Conservation (phyloP, 306 rosid genomes). For the Cicer arietinum region DNA sequence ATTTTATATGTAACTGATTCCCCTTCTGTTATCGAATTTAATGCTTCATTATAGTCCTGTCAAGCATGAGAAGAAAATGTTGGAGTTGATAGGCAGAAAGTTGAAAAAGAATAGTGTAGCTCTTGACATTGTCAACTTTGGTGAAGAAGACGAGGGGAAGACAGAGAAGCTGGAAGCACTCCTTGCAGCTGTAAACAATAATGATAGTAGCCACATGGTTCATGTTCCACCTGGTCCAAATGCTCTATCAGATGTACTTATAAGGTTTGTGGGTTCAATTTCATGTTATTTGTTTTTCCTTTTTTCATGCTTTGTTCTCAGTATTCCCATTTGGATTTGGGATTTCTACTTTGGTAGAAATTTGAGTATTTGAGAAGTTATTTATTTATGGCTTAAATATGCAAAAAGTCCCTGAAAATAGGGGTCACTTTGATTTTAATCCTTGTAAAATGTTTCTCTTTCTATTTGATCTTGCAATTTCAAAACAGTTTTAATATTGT, state of each 20-base stretch:
- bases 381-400: neutral
- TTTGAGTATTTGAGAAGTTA: slow-evolving; percentile 28
- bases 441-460: no score
- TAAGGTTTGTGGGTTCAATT: slow-evolving; percentile 57
- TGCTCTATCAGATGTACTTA: slow-evolving; percentile 56
- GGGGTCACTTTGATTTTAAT: no score
- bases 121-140: slow-evolving; percentile 86
- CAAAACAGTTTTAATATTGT: no score
- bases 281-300: neutral
- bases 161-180: slow-evolving; percentile 84
- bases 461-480: no score
- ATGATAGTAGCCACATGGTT: slow-evolving; percentile 66
- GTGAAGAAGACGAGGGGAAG: slow-evolving; percentile 93
- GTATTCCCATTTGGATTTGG: slow-evolving; percentile 28
- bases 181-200: slow-evolving; percentile 83
- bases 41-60: slow-evolving; percentile 60
- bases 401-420: no score
- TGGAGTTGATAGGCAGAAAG: slow-evolving; percentile 86
- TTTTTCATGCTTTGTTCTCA: neutral
- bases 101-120: slow-evolving; percentile 91
- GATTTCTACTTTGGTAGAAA: neutral
- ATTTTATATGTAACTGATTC: slow-evolving; percentile 23
- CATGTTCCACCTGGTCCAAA: slow-evolving; percentile 56
- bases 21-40: slow-evolving; percentile 11
- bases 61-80: slow-evolving; percentile 76